Conservation (phyloP, 1,284 basidiomycete genomes). For the Chondrostereum purpureum region DNA sequence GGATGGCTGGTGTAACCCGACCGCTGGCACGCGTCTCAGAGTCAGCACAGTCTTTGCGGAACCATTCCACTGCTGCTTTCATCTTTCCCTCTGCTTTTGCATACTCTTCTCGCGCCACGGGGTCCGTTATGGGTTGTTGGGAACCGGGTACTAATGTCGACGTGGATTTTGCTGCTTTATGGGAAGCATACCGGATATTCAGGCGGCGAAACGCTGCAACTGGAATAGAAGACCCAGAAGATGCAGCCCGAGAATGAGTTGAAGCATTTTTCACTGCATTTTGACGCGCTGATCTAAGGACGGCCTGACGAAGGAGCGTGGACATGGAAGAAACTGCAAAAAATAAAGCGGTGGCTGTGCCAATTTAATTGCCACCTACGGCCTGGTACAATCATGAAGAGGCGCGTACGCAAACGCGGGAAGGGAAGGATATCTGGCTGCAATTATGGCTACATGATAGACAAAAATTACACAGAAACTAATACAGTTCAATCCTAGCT, state of each 20-base stretch:
- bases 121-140: constrained; percentile 44
- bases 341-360: not conserved
- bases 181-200: constrained; percentile 26
- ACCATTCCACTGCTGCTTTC: constrained; percentile 57
- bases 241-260: not conserved
- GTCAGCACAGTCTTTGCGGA: constrained; percentile 60
- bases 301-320: not conserved
- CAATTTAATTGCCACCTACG: too few relatives aligned
- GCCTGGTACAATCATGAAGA: too few relatives aligned
- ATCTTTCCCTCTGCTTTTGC: constrained; percentile 56
- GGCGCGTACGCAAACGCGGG: too few relatives aligned
- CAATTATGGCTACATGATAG: too few relatives aligned
- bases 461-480: too few relatives aligned
- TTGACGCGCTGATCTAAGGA: not conserved
- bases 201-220: constrained; percentile 10
- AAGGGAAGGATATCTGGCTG: too few relatives aligned
- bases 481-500: too few relatives aligned
- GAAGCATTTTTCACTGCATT: not conserved
- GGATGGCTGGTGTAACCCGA: constrained; percentile 63
- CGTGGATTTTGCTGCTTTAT: constrained; percentile 38
- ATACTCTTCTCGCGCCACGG: constrained; percentile 47
- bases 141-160: constrained; percentile 50
- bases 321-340: not conserved
- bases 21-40: constrained; percentile 68
- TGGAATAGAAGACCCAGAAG: not conserved